Base-by-base conservation (phyloP, 768 basidiomycete genomes). In the Psilocybe subaeruginosa region DNA sequence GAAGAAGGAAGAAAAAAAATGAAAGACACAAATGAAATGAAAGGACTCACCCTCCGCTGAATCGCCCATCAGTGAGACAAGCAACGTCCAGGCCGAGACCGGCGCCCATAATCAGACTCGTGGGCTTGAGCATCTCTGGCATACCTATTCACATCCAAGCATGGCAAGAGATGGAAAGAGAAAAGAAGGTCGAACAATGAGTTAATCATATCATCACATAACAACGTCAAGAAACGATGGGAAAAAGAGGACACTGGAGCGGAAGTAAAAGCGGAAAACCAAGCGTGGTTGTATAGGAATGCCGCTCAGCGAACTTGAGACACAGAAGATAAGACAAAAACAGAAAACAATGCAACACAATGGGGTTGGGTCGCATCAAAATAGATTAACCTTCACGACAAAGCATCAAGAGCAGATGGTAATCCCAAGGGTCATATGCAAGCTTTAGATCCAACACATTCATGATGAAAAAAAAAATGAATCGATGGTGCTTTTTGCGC, bases 71-170 rank as follows among this genome's bases (percentile, higher is more conserved):
- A 16, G 97, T 99, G 66, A 99, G 76, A 74, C 94, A 98, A 41
- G 97, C 97, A 52, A 99, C 97, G 68, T 99, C 97, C 66, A 91
- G 80, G 9, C 97, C 97, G 9, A 99, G 83, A 9, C 97, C 97
- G 11, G 97, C 97, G 58, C 97, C 97, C 93, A 99, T 99, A 75
- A 99, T 95, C 70, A 99, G 74, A 79, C 93, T 93, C 33, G 97
- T 99, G 27, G 96, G 96, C 74, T 98, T 98, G 60, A 99, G 83
- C 97, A 99, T 99, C 80, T 99, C 97, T 53, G 95, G 97, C 97
- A 99, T 99, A 64, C 95, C 95, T 91, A 70, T 55, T 48, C 58
- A 59, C 33, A 61, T 43, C 41, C 41, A 43, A 43, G 41, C 41
- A 12, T 12, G 14, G 41, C 41, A 53, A 62, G 56, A 49, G 56